These are phyloP conservation scores for Saccharomycopsis amapae DNA, from an alignment of 805 yeast genomes.

Conservation along the genomic window DNA sequence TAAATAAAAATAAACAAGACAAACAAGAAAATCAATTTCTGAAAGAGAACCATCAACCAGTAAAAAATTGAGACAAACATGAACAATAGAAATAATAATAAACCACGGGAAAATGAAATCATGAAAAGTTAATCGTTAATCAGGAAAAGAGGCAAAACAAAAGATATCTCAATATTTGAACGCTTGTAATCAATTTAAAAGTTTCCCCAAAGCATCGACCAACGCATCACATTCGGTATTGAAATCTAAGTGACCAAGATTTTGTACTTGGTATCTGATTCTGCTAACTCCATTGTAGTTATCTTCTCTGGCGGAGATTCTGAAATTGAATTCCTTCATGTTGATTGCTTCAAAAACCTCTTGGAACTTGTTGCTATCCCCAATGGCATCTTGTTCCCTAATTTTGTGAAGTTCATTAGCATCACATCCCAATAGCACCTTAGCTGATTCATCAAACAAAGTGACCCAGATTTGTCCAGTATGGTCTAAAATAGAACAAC, in stretches of 20 bases:
- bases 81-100: too few relatives aligned
- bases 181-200: slow-evolving; percentile 24
- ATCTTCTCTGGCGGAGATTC: slow-evolving; percentile 78
- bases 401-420: slow-evolving; percentile 56
- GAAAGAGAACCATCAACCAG: too few relatives aligned
- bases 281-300: slow-evolving; percentile 72
- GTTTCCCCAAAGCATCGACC: slow-evolving; percentile 37
- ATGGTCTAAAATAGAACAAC: slow-evolving; percentile 68
- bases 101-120: too few relatives aligned
- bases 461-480: slow-evolving; percentile 85
- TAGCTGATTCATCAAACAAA: slow-evolving; percentile 80
- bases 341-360: slow-evolving; percentile 41
- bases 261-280: slow-evolving; percentile 64
- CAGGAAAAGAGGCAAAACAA: too few relatives aligned
- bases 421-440: slow-evolving; percentile 51
- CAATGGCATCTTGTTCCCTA: slow-evolving; percentile 32
- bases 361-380: slow-evolving; percentile 38
- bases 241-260: slow-evolving; percentile 46
- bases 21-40: too few relatives aligned
- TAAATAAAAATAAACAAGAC: too few relatives aligned
- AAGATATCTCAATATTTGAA: too few relatives aligned
- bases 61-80: too few relatives aligned
- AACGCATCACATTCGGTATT: slow-evolving; percentile 54
- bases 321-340: slow-evolving; percentile 66
- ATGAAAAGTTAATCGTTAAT: too few relatives aligned